phyloP scores from a whole-genome alignment of 2,329 filamentous ascomycete genomes.

The Clarireedia paspali region DNA sequence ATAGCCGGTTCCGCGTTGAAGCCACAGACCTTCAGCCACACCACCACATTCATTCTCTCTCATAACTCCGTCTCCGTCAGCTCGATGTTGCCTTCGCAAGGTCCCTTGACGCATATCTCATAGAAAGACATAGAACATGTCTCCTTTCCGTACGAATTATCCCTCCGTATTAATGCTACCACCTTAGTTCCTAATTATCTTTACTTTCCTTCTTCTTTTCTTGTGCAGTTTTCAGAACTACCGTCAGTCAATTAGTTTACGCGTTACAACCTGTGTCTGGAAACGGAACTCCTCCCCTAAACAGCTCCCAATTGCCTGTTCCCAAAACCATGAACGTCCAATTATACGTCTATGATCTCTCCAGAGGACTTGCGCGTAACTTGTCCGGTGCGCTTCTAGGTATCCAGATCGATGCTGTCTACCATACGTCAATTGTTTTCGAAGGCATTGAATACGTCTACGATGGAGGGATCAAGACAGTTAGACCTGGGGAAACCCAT shows the following conservation, averaged over 20 bases:
- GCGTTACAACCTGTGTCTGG: background rate
- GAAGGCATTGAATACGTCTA: constrained; percentile 84
- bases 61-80: background rate
- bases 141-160: background rate
- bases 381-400: constrained; percentile 47
- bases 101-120: background rate
- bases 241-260: background rate
- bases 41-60: background rate
- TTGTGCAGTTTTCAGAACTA: background rate
- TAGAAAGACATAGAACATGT: constrained; percentile 1
- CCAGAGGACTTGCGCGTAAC: constrained; percentile 46
- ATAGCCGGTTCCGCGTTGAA: background rate
- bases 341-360: constrained; percentile 73
- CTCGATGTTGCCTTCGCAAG: constrained; percentile 4
- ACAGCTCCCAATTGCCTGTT: background rate
- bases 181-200: background rate
- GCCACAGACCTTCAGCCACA: background rate
- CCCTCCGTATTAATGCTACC: background rate
- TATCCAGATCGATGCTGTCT: constrained; percentile 79
- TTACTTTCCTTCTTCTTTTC: background rate
- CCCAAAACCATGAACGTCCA: constrained; percentile 58
- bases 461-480: constrained; percentile 78
- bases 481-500: constrained; percentile 74
- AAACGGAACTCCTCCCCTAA: background rate
- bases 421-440: constrained; percentile 87